A percentile compares a stretch with the other conserved stretches of the same genome.
phyloP scores from a whole-genome alignment of 2,329 filamentous ascomycete genomes.

The Shiraia bambusicola region DNA sequence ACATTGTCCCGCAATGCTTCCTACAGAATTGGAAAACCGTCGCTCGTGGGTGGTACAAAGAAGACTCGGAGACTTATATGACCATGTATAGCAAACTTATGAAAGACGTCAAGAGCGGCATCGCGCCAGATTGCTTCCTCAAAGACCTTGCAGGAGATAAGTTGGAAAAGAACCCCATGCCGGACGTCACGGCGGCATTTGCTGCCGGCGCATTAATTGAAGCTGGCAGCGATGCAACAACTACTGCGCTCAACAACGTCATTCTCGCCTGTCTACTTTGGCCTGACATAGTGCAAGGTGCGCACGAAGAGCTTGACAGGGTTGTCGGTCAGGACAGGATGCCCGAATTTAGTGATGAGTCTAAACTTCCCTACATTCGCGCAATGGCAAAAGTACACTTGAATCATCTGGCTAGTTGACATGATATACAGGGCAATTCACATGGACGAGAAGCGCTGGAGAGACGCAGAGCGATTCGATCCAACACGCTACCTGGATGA shows the following conservation, averaged over 20 bases:
- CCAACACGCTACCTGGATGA: constrained; percentile 32
- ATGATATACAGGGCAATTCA: constrained; percentile 24
- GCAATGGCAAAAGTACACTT: constrained; percentile 33
- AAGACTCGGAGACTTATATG: too few species aligned
- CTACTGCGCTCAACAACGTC: constrained; percentile 25
- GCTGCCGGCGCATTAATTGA: constrained; percentile 35
- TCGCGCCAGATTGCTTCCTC: too few species aligned
- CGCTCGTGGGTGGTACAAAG: too few species aligned
- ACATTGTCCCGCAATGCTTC: too few species aligned
- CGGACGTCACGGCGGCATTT: too few species aligned
- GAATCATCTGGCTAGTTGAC: too few species aligned
- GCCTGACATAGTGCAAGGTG: constrained; percentile 9
- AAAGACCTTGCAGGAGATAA: too few species aligned
- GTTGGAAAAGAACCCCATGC: too few species aligned
- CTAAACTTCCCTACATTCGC: constrained; percentile 33
- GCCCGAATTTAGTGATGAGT: constrained; percentile 7
- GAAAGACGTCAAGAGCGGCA: too few species aligned
- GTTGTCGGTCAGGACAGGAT: constrained; percentile 8
- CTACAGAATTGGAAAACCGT: too few species aligned
- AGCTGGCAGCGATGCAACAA: constrained; percentile 37
- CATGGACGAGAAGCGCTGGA: constrained; percentile 24
- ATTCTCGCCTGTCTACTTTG: constrained; percentile 16
- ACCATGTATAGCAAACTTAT: too few species aligned
- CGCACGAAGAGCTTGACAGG: constrained; percentile 11
- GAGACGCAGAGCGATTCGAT: constrained; percentile 32